These are phyloP conservation scores for Pseudozyma sp. DNA, from an alignment of 1,284 basidiomycete genomes.

Conservation along the genomic window DNA sequence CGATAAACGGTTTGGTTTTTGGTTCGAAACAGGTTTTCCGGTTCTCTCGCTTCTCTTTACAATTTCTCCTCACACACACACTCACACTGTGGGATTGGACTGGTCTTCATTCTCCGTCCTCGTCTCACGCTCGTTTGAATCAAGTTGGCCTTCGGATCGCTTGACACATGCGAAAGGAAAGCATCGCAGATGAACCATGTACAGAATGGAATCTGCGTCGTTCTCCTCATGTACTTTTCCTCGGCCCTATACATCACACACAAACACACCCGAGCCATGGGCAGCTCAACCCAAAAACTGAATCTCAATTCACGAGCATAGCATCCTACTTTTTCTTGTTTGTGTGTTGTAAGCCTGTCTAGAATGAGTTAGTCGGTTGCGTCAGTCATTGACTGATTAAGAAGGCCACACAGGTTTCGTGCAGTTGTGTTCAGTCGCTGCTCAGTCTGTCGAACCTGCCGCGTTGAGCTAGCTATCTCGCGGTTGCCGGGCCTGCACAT, in stretches of 20 bases:
- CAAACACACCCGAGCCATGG: conserved; percentile 16
- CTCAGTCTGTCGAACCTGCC: no score
- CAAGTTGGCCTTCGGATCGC: no score
- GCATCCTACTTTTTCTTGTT: conserved; percentile 21
- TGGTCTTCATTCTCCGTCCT: conserved; percentile 13
- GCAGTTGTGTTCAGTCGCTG: no score
- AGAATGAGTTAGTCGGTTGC: not conserved
- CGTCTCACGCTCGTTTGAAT: not conserved
- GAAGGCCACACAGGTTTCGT: no score
- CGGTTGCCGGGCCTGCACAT: no score
- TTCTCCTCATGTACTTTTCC: conserved; percentile 31
- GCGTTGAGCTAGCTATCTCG: no score
- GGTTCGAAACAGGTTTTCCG: not conserved
- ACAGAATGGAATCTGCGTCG: not conserved
- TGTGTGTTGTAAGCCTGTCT: conserved; percentile 1
- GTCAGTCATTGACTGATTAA: not conserved
- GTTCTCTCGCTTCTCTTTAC: not conserved
- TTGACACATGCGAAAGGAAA: no score
- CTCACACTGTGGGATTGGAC: conserved; percentile 2
- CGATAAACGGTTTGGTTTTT: conserved; percentile 71
- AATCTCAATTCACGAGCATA: conserved; percentile 46
- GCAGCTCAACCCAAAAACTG: conserved; percentile 34
- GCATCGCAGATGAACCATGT: no score
- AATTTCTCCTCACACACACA: not conserved
- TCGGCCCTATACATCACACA: conserved; percentile 1